Conservation (phyloP, 176 grass and related monocot genomes). For the Neostapfia colusana region DNA sequence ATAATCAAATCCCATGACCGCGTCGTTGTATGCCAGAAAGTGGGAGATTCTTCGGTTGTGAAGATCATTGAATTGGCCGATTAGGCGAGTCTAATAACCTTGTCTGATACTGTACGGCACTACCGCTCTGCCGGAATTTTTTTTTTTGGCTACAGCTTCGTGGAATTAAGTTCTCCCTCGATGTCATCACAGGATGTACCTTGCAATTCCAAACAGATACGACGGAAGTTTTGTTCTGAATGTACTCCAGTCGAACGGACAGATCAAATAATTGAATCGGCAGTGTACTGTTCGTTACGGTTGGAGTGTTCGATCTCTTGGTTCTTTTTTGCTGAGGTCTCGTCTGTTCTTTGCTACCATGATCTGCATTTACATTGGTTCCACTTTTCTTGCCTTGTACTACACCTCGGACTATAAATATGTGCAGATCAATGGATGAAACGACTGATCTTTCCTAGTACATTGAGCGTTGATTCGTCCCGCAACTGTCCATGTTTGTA, state of each 20-base stretch:
- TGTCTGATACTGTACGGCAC: conserved; percentile 16
- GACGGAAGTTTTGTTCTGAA: not conserved
- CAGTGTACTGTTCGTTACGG: not conserved
- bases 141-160: conserved; percentile 30
- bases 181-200: conserved; percentile 17
- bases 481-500: no score
- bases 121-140: not conserved
- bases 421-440: no score
- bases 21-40: conserved; percentile 93
- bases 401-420: no score
- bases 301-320: not conserved
- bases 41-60: conserved; percentile 92
- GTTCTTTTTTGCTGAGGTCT: not conserved
- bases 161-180: conserved; percentile 25
- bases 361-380: not conserved
- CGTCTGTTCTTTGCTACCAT: no score
- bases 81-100: conserved; percentile 41
- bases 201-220: not conserved
- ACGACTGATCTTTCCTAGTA: no score
- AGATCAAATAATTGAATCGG: conserved; percentile 21
- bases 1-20: conserved; percentile 94
- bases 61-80: conserved; percentile 98
- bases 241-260: not conserved
- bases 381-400: no score
- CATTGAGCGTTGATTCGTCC: no score